Conservation (phyloP, 2,329 filamentous ascomycete species). For the Hypoxylon sp. region DNA sequence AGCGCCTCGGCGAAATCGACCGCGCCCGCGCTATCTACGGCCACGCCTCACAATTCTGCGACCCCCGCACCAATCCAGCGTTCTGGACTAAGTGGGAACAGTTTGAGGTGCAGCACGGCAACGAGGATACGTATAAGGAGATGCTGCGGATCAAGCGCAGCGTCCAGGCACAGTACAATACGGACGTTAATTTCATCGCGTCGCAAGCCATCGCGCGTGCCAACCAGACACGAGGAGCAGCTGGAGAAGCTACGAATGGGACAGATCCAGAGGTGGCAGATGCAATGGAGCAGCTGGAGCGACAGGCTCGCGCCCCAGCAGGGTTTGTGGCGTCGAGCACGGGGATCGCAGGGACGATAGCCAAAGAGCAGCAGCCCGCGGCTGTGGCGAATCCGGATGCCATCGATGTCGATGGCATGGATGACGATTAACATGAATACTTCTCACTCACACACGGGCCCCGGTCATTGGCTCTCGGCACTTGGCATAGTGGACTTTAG, state of each 20-base stretch:
- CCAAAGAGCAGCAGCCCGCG: conserved; percentile 58
- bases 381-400: conserved; percentile 83
- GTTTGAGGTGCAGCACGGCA: conserved; percentile 97
- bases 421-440: conserved; percentile 64
- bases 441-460: background rate
- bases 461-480: conserved; percentile 29
- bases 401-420: conserved; percentile 83
- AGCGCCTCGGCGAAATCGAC: conserved; percentile 92
- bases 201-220: conserved; percentile 91
- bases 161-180: conserved; percentile 98
- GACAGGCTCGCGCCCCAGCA: conserved; percentile 87
- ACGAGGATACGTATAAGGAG: conserved; percentile 99
- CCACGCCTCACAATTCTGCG: conserved; percentile 96
- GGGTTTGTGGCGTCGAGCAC: conserved; percentile 93
- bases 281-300: conserved; percentile 90
- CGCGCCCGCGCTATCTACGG: conserved; percentile 95
- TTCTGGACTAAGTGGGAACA: conserved; percentile 99
- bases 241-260: conserved; percentile 59
- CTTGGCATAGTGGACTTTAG: conserved; percentile 41
- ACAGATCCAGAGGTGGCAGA: conserved; percentile 73
- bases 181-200: conserved; percentile 98
- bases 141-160: conserved; percentile 98
- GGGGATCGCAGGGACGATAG: conserved; percentile 75
- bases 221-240: conserved; percentile 69
- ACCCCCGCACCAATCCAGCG: conserved; percentile 87